Base-by-base conservation (phyloP, 2,329 filamentous ascomycete species). In the Ploettnerulaceae sp. region DNA sequence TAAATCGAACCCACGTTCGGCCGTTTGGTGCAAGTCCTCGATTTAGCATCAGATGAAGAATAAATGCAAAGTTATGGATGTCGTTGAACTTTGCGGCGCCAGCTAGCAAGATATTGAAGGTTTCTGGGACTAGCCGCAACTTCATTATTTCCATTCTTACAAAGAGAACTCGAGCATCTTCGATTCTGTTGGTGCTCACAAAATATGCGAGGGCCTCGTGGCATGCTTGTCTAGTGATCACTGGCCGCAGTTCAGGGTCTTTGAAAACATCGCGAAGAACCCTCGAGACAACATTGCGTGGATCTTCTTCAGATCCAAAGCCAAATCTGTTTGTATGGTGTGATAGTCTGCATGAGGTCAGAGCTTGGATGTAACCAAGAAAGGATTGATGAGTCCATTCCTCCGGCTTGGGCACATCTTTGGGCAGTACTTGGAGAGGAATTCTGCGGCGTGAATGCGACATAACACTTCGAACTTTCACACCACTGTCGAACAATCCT, bases 41-140 rank as follows among this genome's bases (percentile, higher is more conserved):
- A 38, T 58, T 53, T 21, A 62, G 49, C 70, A 74, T 73, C 9
- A 60, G 48, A 18, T 57, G 42, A 14, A 74, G 51, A 15, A 70
- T 56, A 20, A 59, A 57, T 6, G 60, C 61, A 41, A 73, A 73
- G 12, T 59, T 58, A 9, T 50, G 53, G n/a, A 69, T 53, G 54
- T 73, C 64, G 39, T 66, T 63, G 17, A 56, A 57, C 38, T 58
- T 59, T 9, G 69, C 69, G 20, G 66, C 61, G 17, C 58, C 59
- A 32, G 58, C 56, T 29, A 75, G 53, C 39, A 74, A 56, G 34
- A 71, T 67, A 39, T 73, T 73, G 53, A 67, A 72, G 5, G 67
- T 69, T 29, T 69, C 65, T 4, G 63, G 58, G 2, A 65, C 25
- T 21, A 56, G 47, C 8, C 26, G 20, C 29, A 62, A 64, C 24